Base-by-base conservation (phyloP, 1,139 yeast genomes). In the Lodderomyces metapsilosis region DNA sequence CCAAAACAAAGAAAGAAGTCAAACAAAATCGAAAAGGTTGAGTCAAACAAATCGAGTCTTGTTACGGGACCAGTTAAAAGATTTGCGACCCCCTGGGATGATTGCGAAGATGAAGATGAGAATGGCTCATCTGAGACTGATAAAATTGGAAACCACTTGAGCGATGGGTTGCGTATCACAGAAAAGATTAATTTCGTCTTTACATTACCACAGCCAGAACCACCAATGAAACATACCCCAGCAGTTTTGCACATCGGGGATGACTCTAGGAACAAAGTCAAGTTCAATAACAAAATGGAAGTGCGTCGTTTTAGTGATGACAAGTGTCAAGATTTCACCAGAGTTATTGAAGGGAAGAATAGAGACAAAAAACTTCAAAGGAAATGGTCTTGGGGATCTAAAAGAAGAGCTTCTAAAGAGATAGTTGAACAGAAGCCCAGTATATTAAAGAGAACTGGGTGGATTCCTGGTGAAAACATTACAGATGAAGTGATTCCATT, bases 11-110 rank as follows among this genome's bases (percentile, higher is more conserved):
- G 5, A 4, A 7, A 5, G 17, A 27, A 27, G 31, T 12, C 16
- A 15, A 5, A n/a, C 30, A 3, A 5, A 7, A 12, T 4, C 9
- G 8, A 24, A 24, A 6, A 6, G 9, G n/a, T 7, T 6, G n/a
- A 4, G 12, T 24, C 12, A 6, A 4, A 6, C 27, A 24, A 6
- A 24, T 16, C 31, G 9, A 27, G 31, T 13, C 16, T 27, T 12
- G 31, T 13, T 18, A 28, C 32, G 12, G 8, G 11, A 28, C n/a
- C 32, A 15, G 32, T 15, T 4, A 4, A 9, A 28, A 4, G n/a
- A 28, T 15, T 28, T 28, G 32, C 32, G 3, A 28, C 32, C 11
- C 32, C 32, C 5, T 28, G 32, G 32, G 32, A 28, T 15, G 32
- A 28, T 10, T 28, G 18, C n/a, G 32, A 28, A 5, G 18, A 28